Conservation (phyloP, 2,329 filamentous ascomycete genomes). For the Diaporthe sp. region DNA sequence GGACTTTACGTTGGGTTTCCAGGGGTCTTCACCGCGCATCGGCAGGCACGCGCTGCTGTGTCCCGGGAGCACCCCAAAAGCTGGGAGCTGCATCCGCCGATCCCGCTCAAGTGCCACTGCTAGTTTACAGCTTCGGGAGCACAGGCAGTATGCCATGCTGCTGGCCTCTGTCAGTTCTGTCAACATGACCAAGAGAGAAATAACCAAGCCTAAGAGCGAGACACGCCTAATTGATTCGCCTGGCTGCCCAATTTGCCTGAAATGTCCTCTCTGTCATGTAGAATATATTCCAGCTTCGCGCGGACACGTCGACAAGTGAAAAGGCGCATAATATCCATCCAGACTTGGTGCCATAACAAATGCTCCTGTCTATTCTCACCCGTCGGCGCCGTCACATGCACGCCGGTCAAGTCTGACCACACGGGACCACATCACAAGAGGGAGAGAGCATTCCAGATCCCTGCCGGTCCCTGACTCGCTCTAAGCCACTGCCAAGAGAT, state of each 20-base stretch:
- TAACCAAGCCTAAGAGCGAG: not conserved
- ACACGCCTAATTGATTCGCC: not conserved
- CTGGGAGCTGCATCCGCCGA: not conserved
- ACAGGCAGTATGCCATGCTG: not conserved
- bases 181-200: not conserved
- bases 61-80: not conserved
- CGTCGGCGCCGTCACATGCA: constrained; percentile 1
- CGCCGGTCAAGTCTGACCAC: constrained; percentile 1
- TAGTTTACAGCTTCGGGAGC: not conserved
- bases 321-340: not conserved
- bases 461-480: constrained; percentile 12
- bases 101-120: not conserved
- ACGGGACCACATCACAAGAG: not conserved
- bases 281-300: not conserved
- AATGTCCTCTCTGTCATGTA: not conserved
- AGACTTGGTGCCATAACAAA: not conserved
- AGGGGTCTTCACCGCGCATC: constrained; percentile 31
- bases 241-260: too few species aligned
- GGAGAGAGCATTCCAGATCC: not conserved
- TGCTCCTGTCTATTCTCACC: too few species aligned
- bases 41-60: constrained; percentile 15
- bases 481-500: constrained; percentile 33
- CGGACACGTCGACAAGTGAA: not conserved
- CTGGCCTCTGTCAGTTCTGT: not conserved
- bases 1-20: constrained; percentile 29